Percentiles rank a stretch among this genome's conserved stretches.
phyloP scores from a whole-genome alignment of 208 protist species.

The Trypanosoma cruzi region DNA sequence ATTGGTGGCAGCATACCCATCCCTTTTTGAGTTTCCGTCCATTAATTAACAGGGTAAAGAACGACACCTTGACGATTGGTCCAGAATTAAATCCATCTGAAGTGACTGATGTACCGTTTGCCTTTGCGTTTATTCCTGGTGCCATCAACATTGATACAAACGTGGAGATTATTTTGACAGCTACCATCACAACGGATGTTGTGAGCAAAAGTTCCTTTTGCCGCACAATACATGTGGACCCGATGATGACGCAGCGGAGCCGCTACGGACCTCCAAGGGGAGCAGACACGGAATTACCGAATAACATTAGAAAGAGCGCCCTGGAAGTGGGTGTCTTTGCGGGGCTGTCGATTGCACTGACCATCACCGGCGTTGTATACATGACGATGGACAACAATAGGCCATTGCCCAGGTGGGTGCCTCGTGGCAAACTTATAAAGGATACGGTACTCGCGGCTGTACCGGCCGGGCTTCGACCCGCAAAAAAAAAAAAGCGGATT shows the following conservation, averaged over 20 bases:
- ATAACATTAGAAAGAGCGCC: slow-evolving; percentile 38
- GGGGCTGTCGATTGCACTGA: slow-evolving; percentile 55
- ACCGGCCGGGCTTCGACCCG: slow-evolving; percentile 42
- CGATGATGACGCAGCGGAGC: slow-evolving; percentile 70
- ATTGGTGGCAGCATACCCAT: slow-evolving; percentile 75
- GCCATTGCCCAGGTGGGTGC: slow-evolving; percentile 81
- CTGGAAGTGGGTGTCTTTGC: slow-evolving; percentile 57
- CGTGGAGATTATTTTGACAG: slow-evolving; percentile 67
- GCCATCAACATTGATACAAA: slow-evolving; percentile 45
- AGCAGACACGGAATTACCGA: not conserved
- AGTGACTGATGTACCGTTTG: slow-evolving; percentile 44
- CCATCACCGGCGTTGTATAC: slow-evolving; percentile 65
- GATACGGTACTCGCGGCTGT: slow-evolving; percentile 71
- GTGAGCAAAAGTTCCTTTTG: slow-evolving; percentile 53
- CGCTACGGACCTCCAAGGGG: slow-evolving; percentile 51
- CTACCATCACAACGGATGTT: slow-evolving; percentile 36
- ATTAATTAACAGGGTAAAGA: slow-evolving; percentile 37
- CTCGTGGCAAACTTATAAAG: slow-evolving; percentile 81
- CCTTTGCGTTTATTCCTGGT: slow-evolving; percentile 82
- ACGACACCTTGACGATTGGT: slow-evolving; percentile 43
- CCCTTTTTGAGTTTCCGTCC: slow-evolving; percentile 82
- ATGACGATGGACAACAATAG: slow-evolving; percentile 77
- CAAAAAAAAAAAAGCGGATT: slow-evolving; percentile 54
- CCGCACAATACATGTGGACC: slow-evolving; percentile 67
- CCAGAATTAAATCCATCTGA: slow-evolving; percentile 23